Base-by-base conservation (phyloP, 306 rosid species). In the Quercus aquifolioides region DNA sequence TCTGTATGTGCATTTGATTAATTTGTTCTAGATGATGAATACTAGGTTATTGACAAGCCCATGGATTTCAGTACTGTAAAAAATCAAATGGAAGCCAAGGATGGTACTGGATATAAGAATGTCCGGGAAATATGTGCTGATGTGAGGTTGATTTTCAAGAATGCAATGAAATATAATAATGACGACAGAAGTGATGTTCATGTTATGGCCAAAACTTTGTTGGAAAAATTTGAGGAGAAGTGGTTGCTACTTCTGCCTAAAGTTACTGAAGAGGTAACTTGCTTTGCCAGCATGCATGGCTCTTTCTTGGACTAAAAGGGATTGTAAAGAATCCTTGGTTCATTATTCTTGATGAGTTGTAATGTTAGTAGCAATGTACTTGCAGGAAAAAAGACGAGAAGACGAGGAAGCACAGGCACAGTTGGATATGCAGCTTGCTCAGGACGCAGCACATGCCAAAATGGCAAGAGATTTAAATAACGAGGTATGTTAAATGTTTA, bases 21-120 rank as follows among this genome's bases (percentile, higher is more conserved):
- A 84, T 75, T 68, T 74, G 59, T 55, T 79, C 52, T 63, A 74
- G 60, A 52, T 82, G 80, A 54, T 69, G 51, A 65, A 56, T 85
- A 56, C 52, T 86, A 94, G 98, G 91, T 92, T 69, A 94, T 94
- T 84, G 95, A 94, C 88, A 94, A 92, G 86, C 97, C 99, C 74
- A 94, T 94, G 99, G 99, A 94, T 86, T 92, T 94, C 77, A 83
- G 90, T 74, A 92, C 99, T 5, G 88, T 92, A 55, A 92, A 90
- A 84, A 94, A 94, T 81, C 99, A 92, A 84, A 92, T 92, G 94
- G 97, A 92, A 69, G 90, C 90, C 62, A 90, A 88, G 77, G 97
- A 92, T 83, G 95, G 95, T 71, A 88, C 97, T 70, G 95, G 94
- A 73, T 94, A 94, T 84, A 94, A 88, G 86, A 87, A 94, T 73